Conservation (phyloP, 495 filamentous ascomycete species). For the Penicillium paxilli region DNA sequence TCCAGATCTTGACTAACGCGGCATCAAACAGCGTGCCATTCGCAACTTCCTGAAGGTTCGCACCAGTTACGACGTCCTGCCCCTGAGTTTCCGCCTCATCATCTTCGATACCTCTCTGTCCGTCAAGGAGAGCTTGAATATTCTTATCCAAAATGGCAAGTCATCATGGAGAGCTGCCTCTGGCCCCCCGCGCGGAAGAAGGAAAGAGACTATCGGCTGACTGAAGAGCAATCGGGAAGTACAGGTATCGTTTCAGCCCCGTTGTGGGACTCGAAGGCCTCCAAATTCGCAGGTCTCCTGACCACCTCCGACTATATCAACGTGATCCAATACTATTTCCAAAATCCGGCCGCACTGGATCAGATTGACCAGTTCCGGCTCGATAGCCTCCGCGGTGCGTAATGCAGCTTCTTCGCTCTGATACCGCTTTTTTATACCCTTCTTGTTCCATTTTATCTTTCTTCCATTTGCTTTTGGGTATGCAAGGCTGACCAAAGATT, state of each 20-base stretch:
- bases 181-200: not conserved
- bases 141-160: slow-evolving; percentile 95
- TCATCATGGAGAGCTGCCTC: not conserved
- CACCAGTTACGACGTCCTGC: slow-evolving; percentile 96
- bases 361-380: slow-evolving; percentile 93
- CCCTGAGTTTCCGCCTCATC: slow-evolving; percentile 95
- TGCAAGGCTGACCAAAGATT: slow-evolving; percentile 17
- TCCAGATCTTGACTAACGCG: slow-evolving; percentile 35
- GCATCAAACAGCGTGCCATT: slow-evolving; percentile 67
- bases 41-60: slow-evolving; percentile 96
- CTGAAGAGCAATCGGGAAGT: slow-evolving; percentile 21
- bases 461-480: too few species aligned
- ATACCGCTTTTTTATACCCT: not conserved
- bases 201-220: slow-evolving; percentile 24
- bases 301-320: slow-evolving; percentile 98
- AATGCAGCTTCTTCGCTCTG: not conserved
- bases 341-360: slow-evolving; percentile 86
- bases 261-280: slow-evolving; percentile 93
- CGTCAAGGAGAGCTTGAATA: slow-evolving; percentile 95
- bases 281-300: slow-evolving; percentile 89
- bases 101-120: slow-evolving; percentile 92
- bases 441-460: not conserved
- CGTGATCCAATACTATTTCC: slow-evolving; percentile 99
- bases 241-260: slow-evolving; percentile 96
- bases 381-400: slow-evolving; percentile 82